These are phyloP conservation scores for Aphanocladium album DNA, from an alignment of 2,329 filamentous ascomycete species.

Conservation along the genomic window DNA sequence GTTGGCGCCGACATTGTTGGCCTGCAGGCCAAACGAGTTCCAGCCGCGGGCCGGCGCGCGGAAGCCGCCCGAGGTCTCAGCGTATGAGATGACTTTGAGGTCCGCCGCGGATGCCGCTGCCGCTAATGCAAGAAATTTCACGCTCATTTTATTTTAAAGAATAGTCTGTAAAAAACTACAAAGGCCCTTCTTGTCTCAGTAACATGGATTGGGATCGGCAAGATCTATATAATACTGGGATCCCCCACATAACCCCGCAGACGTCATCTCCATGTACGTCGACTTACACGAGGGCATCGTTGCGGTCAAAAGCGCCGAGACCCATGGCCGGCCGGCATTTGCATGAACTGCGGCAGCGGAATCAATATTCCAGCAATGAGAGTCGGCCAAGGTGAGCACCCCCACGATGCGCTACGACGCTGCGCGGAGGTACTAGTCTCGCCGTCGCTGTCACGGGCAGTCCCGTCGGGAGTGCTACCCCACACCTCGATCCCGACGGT, in stretches of 20 bases:
- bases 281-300: not conserved
- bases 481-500: not conserved
- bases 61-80: conserved; percentile 16
- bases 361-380: not conserved
- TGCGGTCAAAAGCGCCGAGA: not conserved
- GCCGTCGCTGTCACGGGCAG: not conserved
- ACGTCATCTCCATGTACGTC: not conserved
- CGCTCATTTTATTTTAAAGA: too few relatives aligned
- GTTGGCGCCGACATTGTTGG: conserved; percentile 11
- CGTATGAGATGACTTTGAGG: conserved; percentile 17
- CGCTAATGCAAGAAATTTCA: not conserved
- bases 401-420: not conserved
- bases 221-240: not conserved
- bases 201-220: not conserved
- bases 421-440: not conserved
- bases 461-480: not conserved
- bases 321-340: not conserved
- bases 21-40: conserved; percentile 19
- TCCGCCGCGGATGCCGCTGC: not conserved
- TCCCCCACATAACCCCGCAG: not conserved
- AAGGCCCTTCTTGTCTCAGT: too few relatives aligned
- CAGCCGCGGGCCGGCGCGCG: conserved; percentile 16
- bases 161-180: too few relatives aligned
- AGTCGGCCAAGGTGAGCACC: not conserved
- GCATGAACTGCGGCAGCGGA: too few relatives aligned